A percentile compares a stretch with the other conserved stretches of the same genome.
Conservation (phyloP, 768 basidiomycete species). For the Scleroderma citrinum region DNA sequence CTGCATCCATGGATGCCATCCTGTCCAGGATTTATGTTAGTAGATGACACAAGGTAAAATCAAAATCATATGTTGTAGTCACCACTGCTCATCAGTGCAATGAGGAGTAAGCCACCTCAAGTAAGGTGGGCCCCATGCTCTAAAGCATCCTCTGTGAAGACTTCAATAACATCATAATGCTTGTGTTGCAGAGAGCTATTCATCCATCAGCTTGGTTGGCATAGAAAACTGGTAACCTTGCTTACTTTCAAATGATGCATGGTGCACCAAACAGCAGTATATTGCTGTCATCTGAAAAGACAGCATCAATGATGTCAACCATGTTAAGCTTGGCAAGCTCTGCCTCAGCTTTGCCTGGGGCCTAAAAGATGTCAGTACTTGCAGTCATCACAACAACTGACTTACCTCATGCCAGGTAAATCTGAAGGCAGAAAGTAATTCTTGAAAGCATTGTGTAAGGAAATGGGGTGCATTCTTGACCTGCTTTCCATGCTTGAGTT, state of each 20-base stretch:
- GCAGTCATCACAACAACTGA: no score
- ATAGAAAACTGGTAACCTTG: not conserved
- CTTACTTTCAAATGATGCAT: no score
- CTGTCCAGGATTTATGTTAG: no score
- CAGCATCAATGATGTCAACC: not conserved
- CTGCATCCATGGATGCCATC: no score
- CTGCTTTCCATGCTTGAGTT: slow-evolving; percentile 34
- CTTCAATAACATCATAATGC: not conserved
- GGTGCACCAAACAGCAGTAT: not conserved
- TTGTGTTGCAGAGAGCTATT: not conserved
- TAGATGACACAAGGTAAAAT: no score
- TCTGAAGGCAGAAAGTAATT: slow-evolving; percentile 36
- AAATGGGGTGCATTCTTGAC: slow-evolving; percentile 26
- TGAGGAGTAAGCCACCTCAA: not conserved
- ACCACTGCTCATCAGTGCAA: slow-evolving; percentile 1
- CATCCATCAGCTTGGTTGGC: not conserved
- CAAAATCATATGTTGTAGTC: slow-evolving; percentile 1
- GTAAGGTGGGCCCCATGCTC: not conserved
- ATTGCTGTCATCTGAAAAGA: not conserved
- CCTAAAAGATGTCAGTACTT: not conserved
- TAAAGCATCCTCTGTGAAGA: no score
- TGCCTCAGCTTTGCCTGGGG: slow-evolving; percentile 1
- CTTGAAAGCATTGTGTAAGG: slow-evolving; percentile 18
- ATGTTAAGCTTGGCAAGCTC: not conserved
- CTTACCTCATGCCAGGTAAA: slow-evolving; percentile 29